Evolutionary conservation across 306 rosid genomes (phyloP), one percentile per base, ranked within the genome.

Genomic region (Senna tora): DNA sequence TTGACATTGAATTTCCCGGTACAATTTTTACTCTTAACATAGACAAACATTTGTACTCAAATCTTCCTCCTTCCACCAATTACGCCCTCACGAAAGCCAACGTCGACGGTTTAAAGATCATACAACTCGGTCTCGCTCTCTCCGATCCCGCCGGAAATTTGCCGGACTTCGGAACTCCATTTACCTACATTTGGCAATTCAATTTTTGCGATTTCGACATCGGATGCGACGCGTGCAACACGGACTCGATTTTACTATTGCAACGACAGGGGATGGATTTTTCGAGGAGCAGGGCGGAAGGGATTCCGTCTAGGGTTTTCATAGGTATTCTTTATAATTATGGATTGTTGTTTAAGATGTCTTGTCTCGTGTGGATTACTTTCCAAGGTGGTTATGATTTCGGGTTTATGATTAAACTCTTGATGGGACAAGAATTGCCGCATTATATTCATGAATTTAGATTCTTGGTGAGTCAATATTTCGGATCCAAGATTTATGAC

Each of bases 1-100:
- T 78, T 3, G 78, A 72, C 53, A 79, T 65, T 0, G 78, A 73
- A 19, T 72, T 58, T 30, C 65, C 82, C 0, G 82, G 78, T 30
- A 32, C 38, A 5, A 20, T 65, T 8, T 53, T 13, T 10, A 6
- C 28, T 9, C 57, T 22, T 0, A 15, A 20, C 43, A 9, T 43
- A 8, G 58, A 19, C 12, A 5, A 47, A 13, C 17, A 2, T 5
- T 11, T 12, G 1, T 9, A 3, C 30, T 36, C 22, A 0, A 67
- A 47, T 12, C 32, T 67, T 20, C 5, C 65, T 33, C 39, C 67
- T 46, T 42, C 45, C 0, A 2, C 7, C 0, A 58, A 58, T 30
- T 72, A 25, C 9, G 4, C 0, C 2, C 39, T 64, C 38, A 64
- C 42, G 53, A 64, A 64, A 28, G 7, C 20, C 39, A 65, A 65